A percentile compares a stretch with the other conserved stretches of the same genome.
phyloP scores from a whole-genome alignment of 2,329 filamentous ascomycete species.

The Hirsutella rhossiliensis region DNA sequence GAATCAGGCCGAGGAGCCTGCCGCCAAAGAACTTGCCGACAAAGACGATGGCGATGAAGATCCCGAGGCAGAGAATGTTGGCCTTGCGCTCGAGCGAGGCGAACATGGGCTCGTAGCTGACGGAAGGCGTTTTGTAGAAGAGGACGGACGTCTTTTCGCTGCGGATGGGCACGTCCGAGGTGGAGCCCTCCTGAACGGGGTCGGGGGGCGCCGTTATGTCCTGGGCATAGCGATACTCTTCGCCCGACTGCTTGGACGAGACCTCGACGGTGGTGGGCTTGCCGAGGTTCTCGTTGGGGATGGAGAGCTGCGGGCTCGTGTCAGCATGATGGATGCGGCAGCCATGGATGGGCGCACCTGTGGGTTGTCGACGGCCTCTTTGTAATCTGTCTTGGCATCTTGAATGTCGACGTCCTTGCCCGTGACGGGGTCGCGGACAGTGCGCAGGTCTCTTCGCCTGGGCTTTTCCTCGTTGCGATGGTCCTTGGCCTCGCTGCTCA shows the following conservation, averaged over 20 bases:
- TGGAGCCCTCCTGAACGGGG: constrained; percentile 67
- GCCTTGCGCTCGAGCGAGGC: constrained; percentile 61
- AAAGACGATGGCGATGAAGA: constrained; percentile 63
- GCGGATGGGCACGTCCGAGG: constrained; percentile 88
- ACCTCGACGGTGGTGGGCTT: constrained; percentile 64
- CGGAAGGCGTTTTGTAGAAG: constrained; percentile 85
- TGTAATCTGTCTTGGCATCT: constrained; percentile 58
- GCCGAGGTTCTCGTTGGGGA: constrained; percentile 81
- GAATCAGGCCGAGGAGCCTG: constrained; percentile 62
- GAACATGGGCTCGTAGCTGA: constrained; percentile 87
- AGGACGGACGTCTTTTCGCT: constrained; percentile 94
- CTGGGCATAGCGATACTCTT: constrained; percentile 75
- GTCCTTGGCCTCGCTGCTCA: constrained; percentile 24
- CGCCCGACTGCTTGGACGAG: constrained; percentile 55
- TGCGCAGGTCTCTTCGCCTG: constrained; percentile 43
- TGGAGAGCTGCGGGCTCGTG: constrained; percentile 44
- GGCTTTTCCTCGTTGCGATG: constrained; percentile 26
- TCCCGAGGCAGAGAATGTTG: constrained; percentile 54
- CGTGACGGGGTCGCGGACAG: constrained; percentile 79
- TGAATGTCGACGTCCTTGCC: constrained; percentile 78
- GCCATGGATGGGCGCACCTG: constrained; percentile 28
- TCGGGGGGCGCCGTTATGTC: constrained; percentile 87
- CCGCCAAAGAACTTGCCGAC: constrained; percentile 73
- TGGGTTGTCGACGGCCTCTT: constrained; percentile 61
- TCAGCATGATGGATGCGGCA: background rate